phyloP scores from a whole-genome alignment of 805 yeast species.

The Candida dendrica region DNA sequence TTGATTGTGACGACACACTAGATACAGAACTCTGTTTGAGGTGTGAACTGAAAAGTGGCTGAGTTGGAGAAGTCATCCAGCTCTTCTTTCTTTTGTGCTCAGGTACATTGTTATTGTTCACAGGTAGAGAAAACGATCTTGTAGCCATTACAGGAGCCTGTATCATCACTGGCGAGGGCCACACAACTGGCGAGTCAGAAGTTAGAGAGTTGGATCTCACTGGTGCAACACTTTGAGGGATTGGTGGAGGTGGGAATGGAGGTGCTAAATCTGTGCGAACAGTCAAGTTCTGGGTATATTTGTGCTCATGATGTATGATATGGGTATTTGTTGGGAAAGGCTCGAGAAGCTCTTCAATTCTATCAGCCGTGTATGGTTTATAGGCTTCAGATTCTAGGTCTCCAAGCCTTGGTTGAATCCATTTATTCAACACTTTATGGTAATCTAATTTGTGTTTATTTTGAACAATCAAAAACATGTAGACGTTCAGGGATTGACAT shows the following conservation, averaged over 20 bases:
- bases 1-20: neutral
- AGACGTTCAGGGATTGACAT: constrained; percentile 33
- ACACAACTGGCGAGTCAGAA: neutral
- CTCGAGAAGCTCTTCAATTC: constrained; percentile 14
- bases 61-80: constrained; percentile 1
- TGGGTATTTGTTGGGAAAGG: constrained; percentile 13
- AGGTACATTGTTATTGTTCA: neutral
- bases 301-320: neutral
- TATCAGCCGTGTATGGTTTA: constrained; percentile 11
- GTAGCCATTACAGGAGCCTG: constrained; percentile 1
- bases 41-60: constrained; percentile 6
- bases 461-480: constrained; percentile 29
- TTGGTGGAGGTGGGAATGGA: constrained; percentile 16
- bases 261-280: constrained; percentile 17
- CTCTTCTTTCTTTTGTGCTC: neutral
- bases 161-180: constrained; percentile 4
- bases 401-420: constrained; percentile 22
- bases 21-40: neutral
- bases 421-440: constrained; percentile 19
- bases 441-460: constrained; percentile 17
- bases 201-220: constrained; percentile 1
- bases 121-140: neutral
- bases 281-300: neutral
- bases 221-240: constrained; percentile 1
- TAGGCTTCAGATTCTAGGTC: constrained; percentile 21